phyloP scores from a whole-genome alignment of 331 rosid genomes.

The Quercus tomentella region DNA sequence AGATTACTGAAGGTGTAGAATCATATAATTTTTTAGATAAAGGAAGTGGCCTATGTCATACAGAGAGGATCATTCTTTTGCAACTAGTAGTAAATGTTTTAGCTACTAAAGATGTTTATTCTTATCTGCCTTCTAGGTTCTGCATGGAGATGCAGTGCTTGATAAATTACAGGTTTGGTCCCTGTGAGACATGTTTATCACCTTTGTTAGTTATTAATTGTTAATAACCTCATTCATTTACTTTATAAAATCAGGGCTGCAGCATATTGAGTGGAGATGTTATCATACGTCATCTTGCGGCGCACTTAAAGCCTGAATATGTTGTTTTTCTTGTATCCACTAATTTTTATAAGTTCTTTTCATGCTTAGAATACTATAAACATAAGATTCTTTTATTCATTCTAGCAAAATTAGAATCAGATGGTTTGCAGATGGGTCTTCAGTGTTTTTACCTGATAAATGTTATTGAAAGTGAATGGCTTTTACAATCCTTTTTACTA shows the following conservation, averaged over 20 bases:
- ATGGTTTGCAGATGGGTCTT: too few species aligned
- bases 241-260: slow-evolving; percentile 57
- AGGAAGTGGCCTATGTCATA: neutral
- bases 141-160: slow-evolving; percentile 96
- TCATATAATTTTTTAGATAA: neutral
- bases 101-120: neutral
- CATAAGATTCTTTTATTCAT: too few species aligned
- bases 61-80: neutral
- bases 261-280: slow-evolving; percentile 93
- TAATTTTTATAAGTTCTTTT: neutral
- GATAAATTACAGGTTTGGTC: slow-evolving; percentile 67
- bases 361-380: neutral
- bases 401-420: too few species aligned
- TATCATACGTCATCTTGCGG: slow-evolving; percentile 86
- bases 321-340: slow-evolving; percentile 66
- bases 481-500: too few species aligned
- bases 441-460: too few species aligned
- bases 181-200: slow-evolving; percentile 1
- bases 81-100: neutral
- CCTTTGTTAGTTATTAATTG: slow-evolving; percentile 1
- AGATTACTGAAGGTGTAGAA: neutral
- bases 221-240: neutral
- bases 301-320: slow-evolving; percentile 63
- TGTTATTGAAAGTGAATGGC: too few species aligned
- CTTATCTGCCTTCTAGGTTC: slow-evolving; percentile 46